Conservation (phyloP, 208 protist species). For the Leishmania tarentolae region DNA sequence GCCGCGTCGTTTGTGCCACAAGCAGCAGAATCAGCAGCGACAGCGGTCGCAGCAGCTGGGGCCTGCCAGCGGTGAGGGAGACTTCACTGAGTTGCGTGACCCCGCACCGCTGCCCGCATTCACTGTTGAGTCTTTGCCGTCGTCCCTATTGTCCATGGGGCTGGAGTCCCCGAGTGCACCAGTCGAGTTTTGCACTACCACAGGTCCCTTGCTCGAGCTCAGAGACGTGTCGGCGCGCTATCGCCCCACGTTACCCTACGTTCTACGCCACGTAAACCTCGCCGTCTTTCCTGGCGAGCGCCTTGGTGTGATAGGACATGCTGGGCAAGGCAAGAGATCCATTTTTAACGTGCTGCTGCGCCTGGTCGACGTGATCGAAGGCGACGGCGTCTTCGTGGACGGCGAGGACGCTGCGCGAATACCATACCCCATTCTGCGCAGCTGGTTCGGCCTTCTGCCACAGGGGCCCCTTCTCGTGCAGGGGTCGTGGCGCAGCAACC, state of each 20-base stretch:
- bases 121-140: background rate
- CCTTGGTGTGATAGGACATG: constrained; percentile 58
- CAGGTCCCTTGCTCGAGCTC: constrained; percentile 50
- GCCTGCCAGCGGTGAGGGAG: background rate
- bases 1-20: background rate
- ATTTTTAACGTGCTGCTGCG: constrained; percentile 66
- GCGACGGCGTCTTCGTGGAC: constrained; percentile 86
- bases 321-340: constrained; percentile 73
- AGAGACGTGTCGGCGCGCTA: constrained; percentile 65
- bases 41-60: background rate
- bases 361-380: constrained; percentile 79
- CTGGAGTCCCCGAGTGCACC: background rate
- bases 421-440: constrained; percentile 89
- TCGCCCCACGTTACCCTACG: constrained; percentile 44
- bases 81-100: background rate
- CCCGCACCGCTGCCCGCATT: background rate
- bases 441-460: constrained; percentile 96
- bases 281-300: constrained; percentile 51
- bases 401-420: constrained; percentile 90
- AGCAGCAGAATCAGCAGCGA: background rate
- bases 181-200: constrained; percentile 13
- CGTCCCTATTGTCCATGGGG: constrained; percentile 11
- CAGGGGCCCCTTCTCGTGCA: constrained; percentile 96
- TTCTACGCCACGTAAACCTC: constrained; percentile 54
- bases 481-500: constrained; percentile 93